Percentiles rank a stretch among this genome's conserved stretches.
Conservation (phyloP, 2,329 filamentous ascomycete species). For the Chrysoporthe cubensis region DNA sequence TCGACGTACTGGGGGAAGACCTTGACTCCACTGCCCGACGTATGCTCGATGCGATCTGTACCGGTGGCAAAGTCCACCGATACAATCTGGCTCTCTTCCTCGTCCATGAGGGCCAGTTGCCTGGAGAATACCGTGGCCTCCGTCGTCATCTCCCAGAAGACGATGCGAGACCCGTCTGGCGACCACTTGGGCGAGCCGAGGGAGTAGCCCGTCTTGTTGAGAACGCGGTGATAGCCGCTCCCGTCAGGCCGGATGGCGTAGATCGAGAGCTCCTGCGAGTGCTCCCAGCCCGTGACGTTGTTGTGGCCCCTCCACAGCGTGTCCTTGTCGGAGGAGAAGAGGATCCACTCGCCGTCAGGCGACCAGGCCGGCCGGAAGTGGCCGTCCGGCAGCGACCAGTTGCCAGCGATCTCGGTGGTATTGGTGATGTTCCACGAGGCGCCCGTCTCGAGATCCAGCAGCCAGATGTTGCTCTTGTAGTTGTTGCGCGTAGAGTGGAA, state of each 20-base stretch:
- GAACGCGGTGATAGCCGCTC: constrained; percentile 40
- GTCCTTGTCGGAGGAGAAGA: constrained; percentile 46
- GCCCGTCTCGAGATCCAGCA: constrained; percentile 42
- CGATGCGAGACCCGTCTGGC: constrained; percentile 39
- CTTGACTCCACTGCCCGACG: constrained; percentile 36
- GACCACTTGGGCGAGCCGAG: constrained; percentile 45
- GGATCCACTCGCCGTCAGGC: constrained; percentile 46
- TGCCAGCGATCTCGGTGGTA: constrained; percentile 33
- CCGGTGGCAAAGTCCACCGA: constrained; percentile 46
- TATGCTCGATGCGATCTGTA: constrained; percentile 37
- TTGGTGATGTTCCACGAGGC: constrained; percentile 41
- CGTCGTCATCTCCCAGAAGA: constrained; percentile 45
- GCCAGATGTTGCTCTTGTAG: constrained; percentile 45
- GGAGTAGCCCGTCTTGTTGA: constrained; percentile 39
- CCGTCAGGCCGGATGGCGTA: constrained; percentile 45
- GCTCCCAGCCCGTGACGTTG: constrained; percentile 45
- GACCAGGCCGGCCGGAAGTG: constrained; percentile 46
- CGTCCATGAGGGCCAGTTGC: constrained; percentile 31
- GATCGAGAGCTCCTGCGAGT: constrained; percentile 45
- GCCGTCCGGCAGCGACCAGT: constrained; percentile 38
- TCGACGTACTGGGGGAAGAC: constrained; percentile 33
- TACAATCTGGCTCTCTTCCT: constrained; percentile 37
- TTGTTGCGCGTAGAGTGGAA: constrained; percentile 44
- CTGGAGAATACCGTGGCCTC: constrained; percentile 45
- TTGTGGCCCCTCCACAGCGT: constrained; percentile 47